Percentiles rank a stretch among this genome's conserved stretches.
These are phyloP conservation scores for Apiotrichum veenhuisii DNA, from an alignment of 1,284 basidiomycete species.

Conservation along the genomic window DNA sequence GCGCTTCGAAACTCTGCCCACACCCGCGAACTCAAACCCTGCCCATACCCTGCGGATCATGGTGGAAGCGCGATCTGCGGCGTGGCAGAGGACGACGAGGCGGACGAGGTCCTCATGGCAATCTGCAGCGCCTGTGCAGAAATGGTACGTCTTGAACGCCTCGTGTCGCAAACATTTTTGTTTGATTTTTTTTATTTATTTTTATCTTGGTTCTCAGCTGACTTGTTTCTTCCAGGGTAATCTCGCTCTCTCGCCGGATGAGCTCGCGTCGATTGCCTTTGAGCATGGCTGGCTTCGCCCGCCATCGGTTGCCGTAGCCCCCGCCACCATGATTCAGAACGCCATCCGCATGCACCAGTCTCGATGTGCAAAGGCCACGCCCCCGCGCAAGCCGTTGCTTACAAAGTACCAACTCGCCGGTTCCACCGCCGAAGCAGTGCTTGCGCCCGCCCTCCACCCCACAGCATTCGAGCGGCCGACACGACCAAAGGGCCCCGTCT, in stretches of 20 bases:
- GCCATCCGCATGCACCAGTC: slow-evolving; percentile 44
- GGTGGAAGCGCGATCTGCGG: slow-evolving; percentile 40
- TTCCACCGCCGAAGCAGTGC: slow-evolving; percentile 38
- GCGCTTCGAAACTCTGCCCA: slow-evolving; percentile 32
- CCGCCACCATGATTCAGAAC: slow-evolving; percentile 37
- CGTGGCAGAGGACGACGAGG: slow-evolving; percentile 40
- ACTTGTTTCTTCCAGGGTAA: slow-evolving; percentile 35
- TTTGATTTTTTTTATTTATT: not conserved
- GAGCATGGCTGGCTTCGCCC: slow-evolving; percentile 45
- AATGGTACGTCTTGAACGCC: slow-evolving; percentile 29
- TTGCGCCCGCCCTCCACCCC: slow-evolving; percentile 45
- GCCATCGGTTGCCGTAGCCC: slow-evolving; percentile 41
- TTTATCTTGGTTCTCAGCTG: not conserved
- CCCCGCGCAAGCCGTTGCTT: slow-evolving; percentile 34
- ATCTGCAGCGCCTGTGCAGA: slow-evolving; percentile 37
- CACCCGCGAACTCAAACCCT: slow-evolving; percentile 33
- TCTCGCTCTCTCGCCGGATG: slow-evolving; percentile 42
- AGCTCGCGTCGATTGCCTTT: slow-evolving; percentile 39
- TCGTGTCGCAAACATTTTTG: not conserved
- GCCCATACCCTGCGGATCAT: slow-evolving; percentile 39
- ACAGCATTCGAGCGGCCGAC: slow-evolving; percentile 29
- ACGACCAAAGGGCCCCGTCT: slow-evolving; percentile 46
- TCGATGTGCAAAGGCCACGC: slow-evolving; percentile 29
- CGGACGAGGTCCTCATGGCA: slow-evolving; percentile 46
- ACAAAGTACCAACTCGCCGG: slow-evolving; percentile 44